These are phyloP conservation scores for Ceriops tagal DNA, from an alignment of 345 rosid species.

Conservation along the genomic window DNA sequence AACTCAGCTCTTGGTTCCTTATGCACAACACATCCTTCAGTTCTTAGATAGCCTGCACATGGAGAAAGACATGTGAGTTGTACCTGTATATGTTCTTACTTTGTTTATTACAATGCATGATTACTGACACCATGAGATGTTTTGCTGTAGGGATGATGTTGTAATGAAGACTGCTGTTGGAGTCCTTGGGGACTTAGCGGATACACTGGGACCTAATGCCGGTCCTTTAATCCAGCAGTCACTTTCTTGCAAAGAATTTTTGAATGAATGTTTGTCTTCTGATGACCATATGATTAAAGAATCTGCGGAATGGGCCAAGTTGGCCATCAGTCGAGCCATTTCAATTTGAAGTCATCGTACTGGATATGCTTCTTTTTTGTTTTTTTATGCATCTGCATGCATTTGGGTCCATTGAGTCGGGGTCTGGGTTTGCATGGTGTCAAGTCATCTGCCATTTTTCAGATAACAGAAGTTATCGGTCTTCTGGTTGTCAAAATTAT, in stretches of 20 bases:
- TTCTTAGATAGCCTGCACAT: neutral
- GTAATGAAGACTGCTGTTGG: slow-evolving; percentile 1
- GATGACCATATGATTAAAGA: slow-evolving; percentile 2
- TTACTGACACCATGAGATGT: neutral
- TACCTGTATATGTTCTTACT: neutral
- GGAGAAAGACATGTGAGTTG: slow-evolving; percentile 3
- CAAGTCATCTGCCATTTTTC: too few relatives aligned
- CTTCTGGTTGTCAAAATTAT: too few relatives aligned
- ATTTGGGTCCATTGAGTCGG: neutral
- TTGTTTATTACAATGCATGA: too few relatives aligned
- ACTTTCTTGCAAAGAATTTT: slow-evolving; percentile 5
- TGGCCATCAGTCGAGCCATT: slow-evolving; percentile 1
- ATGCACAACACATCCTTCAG: neutral
- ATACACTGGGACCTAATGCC: slow-evolving; percentile 4
- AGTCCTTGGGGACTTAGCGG: neutral
- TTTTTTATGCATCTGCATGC: neutral
- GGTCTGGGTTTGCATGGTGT: too few relatives aligned
- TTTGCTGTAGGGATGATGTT: slow-evolving; percentile 2
- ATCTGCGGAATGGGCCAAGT: slow-evolving; percentile 3
- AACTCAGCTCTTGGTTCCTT: slow-evolving; percentile 1
- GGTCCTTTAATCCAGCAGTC: slow-evolving; percentile 6
- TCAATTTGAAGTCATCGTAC: neutral
- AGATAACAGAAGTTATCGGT: too few relatives aligned
- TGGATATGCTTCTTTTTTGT: neutral
- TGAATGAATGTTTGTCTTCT: slow-evolving; percentile 2